These are phyloP conservation scores for Chaetoceros muelleri DNA, from an alignment of 108 stramenopile genomes.

Conservation along the genomic window DNA sequence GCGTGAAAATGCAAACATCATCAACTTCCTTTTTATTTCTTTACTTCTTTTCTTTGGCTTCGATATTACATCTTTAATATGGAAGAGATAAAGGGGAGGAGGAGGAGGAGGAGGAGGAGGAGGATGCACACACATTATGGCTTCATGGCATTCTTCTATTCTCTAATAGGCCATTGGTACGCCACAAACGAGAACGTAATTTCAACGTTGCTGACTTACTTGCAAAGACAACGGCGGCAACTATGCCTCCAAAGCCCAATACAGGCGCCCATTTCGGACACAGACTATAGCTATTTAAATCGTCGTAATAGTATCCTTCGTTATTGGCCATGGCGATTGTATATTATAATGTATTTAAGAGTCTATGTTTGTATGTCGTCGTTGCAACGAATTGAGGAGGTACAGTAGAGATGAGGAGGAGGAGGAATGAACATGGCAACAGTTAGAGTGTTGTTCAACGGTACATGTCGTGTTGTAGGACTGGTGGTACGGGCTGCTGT, in stretches of 20 bases:
- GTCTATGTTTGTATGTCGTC: too few relatives aligned
- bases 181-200: background rate
- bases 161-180: background rate
- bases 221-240: constrained; percentile 66
- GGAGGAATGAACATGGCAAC: too few relatives aligned
- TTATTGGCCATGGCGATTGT: background rate
- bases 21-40: background rate
- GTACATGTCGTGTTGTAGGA: too few relatives aligned
- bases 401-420: too few relatives aligned
- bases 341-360: too few relatives aligned
- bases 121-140: background rate
- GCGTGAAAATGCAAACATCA: too few relatives aligned
- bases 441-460: too few relatives aligned
- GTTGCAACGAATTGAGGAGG: too few relatives aligned
- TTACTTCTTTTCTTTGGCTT: background rate
- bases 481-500: too few relatives aligned
- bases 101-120: background rate
- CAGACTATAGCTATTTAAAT: background rate
- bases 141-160: background rate
- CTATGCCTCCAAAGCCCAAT: constrained; percentile 71
- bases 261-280: constrained; percentile 64
- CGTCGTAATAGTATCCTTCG: background rate
- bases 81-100: background rate
- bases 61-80: background rate
- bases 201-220: constrained; percentile 30